phyloP scores from a whole-genome alignment of 2,329 filamentous ascomycete species.

The Hirsutella thompsonii region DNA sequence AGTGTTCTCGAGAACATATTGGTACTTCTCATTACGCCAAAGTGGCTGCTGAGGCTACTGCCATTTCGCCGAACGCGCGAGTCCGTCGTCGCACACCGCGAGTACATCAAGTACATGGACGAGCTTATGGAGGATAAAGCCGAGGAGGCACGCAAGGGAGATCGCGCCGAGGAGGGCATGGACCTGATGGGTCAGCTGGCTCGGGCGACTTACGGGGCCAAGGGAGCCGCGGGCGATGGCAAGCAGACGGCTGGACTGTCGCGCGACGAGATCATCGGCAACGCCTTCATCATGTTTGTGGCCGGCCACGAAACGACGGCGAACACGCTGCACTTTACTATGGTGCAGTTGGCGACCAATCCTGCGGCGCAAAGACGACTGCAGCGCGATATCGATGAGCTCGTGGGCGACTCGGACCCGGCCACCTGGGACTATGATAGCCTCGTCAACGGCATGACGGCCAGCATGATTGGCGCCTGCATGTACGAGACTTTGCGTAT shows the following conservation, averaged over 20 bases:
- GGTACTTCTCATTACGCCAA: slow-evolving; percentile 45
- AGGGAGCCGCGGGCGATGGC: slow-evolving; percentile 5
- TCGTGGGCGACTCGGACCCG: slow-evolving; percentile 46
- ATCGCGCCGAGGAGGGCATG: slow-evolving; percentile 30
- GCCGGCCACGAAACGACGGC: slow-evolving; percentile 76
- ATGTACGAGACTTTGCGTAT: slow-evolving; percentile 68
- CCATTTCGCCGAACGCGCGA: slow-evolving; percentile 38
- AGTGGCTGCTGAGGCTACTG: slow-evolving; percentile 37
- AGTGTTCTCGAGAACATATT: slow-evolving; percentile 51
- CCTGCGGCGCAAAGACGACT: slow-evolving; percentile 50
- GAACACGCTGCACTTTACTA: slow-evolving; percentile 58
- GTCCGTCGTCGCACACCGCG: slow-evolving; percentile 40
- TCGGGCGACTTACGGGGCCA: slow-evolving; percentile 14
- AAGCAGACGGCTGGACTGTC: slow-evolving; percentile 24
- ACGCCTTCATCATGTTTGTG: slow-evolving; percentile 55
- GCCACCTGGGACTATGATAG: slow-evolving; percentile 59
- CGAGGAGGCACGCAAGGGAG: slow-evolving; percentile 22
- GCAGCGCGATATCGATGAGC: slow-evolving; percentile 55
- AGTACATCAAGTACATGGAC: slow-evolving; percentile 58
- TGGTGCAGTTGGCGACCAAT: slow-evolving; percentile 55
- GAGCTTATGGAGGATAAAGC: slow-evolving; percentile 53
- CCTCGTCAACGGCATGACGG: slow-evolving; percentile 51
- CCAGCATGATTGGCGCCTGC: slow-evolving; percentile 58
- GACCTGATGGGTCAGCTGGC: slow-evolving; percentile 38
- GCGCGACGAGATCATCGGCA: slow-evolving; percentile 57